Base-by-base conservation (phyloP, 1,284 basidiomycete species). In the Papiliotrema flavescens region DNA sequence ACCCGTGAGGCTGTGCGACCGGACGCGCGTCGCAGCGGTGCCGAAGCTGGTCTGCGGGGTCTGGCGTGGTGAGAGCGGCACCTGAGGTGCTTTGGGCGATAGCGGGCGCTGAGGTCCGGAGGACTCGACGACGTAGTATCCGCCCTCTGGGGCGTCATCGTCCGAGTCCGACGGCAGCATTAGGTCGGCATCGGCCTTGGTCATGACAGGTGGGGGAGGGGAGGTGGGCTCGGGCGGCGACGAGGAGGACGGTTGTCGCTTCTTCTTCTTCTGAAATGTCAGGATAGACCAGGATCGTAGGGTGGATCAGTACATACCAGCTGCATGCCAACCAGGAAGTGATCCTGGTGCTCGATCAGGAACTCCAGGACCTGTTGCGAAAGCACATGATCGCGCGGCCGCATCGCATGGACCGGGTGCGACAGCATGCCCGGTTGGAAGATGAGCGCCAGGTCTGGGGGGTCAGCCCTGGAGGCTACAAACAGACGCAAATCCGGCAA, bases 351-450 rank as follows among this genome's bases (percentile, higher is more conserved):
- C 23, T 73, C 87, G 66, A 98, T 98, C 53, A 98, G 80, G 74
- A 97, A 98, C 71, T 97, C 91, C 52, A 98, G 82, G 42, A 98
- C 93, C 57, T 84, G 81, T 72, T 97, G 94, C 54, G 88, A 92
- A 6, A 91, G 80, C 24, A 84, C 83, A 75, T 95, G 91, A 70
- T 96, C 92, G 43, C 81, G 77, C 1, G 88, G 90, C 11, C 81
- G 82, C 78, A 90, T 83, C 65, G 89, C 88, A 70, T 96, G 90
- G 22, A 82, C 78, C 0, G 89, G 92, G 70, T 93, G 91, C 15
- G 89, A 89, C 56, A 98, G 86, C 22, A 96, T 79, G 7, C 91
- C 92, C 0, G 93, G 93, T 56, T 91, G 88, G 77, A 97, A 97
- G 58, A 96, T 92, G 45, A 94, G 88, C 8, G 93, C 93, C 20